Evolutionary conservation across 495 filamentous ascomycete genomes (phyloP).

Genomic region (Copromyces sp.): DNA sequence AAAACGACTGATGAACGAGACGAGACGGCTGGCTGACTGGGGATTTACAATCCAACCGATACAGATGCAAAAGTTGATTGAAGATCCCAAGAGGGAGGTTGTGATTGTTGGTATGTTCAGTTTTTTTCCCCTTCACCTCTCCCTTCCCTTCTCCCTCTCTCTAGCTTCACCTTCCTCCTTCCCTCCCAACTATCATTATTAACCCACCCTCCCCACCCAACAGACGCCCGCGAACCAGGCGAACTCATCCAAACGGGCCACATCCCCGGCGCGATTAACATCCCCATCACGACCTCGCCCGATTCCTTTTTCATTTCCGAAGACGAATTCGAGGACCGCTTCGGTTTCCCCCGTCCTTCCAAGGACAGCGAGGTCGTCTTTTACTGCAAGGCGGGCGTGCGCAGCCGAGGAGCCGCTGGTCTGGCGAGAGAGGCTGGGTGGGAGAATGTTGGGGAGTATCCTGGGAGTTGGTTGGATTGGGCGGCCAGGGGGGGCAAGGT

Average conservation of each 20-base stretch:
- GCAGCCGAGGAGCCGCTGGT: conserved; percentile 68
- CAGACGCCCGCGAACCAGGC: conserved; percentile 76
- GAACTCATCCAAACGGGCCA: conserved; percentile 59
- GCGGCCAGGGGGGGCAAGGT: conserved; percentile 52
- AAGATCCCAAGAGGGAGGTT: conserved; percentile 4
- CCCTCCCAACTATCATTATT: background rate
- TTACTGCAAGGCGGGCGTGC: conserved; percentile 87
- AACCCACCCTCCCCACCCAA: conserved; percentile 14
- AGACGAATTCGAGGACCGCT: conserved; percentile 69
- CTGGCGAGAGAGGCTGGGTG: conserved; percentile 72
- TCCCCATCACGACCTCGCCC: conserved; percentile 66
- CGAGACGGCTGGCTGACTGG: background rate
- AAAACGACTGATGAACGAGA: background rate
- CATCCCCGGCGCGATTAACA: conserved; percentile 70
- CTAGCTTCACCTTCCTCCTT: background rate
- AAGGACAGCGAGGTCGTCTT: conserved; percentile 58
- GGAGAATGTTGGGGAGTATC: conserved; percentile 65
- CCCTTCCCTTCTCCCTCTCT: background rate
- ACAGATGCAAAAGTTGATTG: conserved; percentile 14
- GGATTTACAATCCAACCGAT: no score
- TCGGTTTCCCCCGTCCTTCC: conserved; percentile 54
- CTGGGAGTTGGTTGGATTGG: conserved; percentile 90
- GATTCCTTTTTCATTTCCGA: conserved; percentile 63
- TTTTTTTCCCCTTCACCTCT: background rate
- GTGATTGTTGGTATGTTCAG: conserved; percentile 18